Base-by-base conservation (phyloP, 75 land plant species). In the Sequoia sempervirens region DNA sequence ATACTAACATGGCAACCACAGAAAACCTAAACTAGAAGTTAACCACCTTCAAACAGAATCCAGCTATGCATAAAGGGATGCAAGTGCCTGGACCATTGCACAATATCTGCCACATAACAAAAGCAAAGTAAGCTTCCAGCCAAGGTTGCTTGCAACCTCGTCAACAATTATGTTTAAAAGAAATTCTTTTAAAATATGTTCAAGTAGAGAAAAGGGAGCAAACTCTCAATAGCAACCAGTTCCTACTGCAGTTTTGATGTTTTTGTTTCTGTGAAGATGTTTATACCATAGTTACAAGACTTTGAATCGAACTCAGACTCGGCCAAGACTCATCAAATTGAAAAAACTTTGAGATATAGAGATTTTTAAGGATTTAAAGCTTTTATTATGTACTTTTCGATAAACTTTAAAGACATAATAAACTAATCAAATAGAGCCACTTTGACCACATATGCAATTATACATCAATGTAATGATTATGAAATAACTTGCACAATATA, bases 81-180 rank as follows among this genome's bases (percentile, higher is more conserved):
- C 99, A 97, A 64, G 99, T 97, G 41, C 99, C 99, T 36, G 99
- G 99, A 0, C 99, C 99, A 89, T 97, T 97, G 88, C 99, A 97
- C 30, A 97, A 83, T 83, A 97, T 88, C 99, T 97, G 91, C 75
- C 26, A 78, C 80, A 78, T 78, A 78, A 78, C 17, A 45, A 34
- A 78, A 32, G 80, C 30, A 45, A 45, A 11, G 50, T 26, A 78
- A 78, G 13, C 28, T 78, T 43, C 50, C 45, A 38, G 45, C 79
- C 45, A 82, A 36, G n/a, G 34, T 15, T 40, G 0, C 36, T 26
- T 50, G 20, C 17, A 14, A 83, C 34, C 32, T 6, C 80, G 69
- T 17, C 34, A 86, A 30, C 40, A 78, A 45, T 76, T 26, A 38
- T 26, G 79, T 43, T 41, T 2, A 76, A 20, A n/a, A 41, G 56